A percentile compares a stretch with the other conserved stretches of the same genome.
These are phyloP conservation scores for Microthlaspi erraticum DNA, from an alignment of 345 rosid genomes.

Conservation along the genomic window DNA sequence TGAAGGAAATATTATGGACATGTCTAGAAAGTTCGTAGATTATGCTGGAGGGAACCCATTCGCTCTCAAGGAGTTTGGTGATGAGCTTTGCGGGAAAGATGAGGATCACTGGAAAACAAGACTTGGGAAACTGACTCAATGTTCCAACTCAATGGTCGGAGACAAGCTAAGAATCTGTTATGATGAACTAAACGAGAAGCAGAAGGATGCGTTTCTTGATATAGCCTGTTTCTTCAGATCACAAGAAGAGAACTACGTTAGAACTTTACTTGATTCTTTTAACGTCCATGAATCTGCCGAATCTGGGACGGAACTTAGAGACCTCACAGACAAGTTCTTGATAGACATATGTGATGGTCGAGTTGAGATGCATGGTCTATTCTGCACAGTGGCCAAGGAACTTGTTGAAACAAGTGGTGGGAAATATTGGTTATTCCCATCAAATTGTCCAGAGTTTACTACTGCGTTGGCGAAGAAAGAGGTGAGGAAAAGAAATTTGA, in stretches of 20 bases:
- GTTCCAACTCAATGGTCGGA: not conserved
- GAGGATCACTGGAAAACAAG: slow-evolving; percentile 29
- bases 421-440: slow-evolving; percentile 21
- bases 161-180: slow-evolving; percentile 21
- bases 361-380: slow-evolving; percentile 41
- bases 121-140: slow-evolving; percentile 1
- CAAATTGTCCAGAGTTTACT: slow-evolving; percentile 8
- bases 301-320: not conserved
- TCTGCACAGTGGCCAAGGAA: slow-evolving; percentile 32
- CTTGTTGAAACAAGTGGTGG: not conserved
- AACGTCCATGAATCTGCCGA: not conserved
- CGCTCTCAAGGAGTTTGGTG: slow-evolving; percentile 43
- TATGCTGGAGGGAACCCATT: slow-evolving; percentile 47
- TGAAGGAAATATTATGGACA: not conserved
- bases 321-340: slow-evolving; percentile 39
- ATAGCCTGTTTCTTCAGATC: slow-evolving; percentile 46
- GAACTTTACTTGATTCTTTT: slow-evolving; percentile 10
- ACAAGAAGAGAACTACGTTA: not conserved
- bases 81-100: not conserved
- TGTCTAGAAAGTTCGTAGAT: slow-evolving; percentile 19
- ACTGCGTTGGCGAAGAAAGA: not conserved
- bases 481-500: slow-evolving; percentile 1
- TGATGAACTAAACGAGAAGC: slow-evolving; percentile 26
- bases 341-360: not conserved
- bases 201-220: slow-evolving; percentile 44